phyloP scores from a whole-genome alignment of 2,329 filamentous ascomycete genomes.

The Fusarium sp. region DNA sequence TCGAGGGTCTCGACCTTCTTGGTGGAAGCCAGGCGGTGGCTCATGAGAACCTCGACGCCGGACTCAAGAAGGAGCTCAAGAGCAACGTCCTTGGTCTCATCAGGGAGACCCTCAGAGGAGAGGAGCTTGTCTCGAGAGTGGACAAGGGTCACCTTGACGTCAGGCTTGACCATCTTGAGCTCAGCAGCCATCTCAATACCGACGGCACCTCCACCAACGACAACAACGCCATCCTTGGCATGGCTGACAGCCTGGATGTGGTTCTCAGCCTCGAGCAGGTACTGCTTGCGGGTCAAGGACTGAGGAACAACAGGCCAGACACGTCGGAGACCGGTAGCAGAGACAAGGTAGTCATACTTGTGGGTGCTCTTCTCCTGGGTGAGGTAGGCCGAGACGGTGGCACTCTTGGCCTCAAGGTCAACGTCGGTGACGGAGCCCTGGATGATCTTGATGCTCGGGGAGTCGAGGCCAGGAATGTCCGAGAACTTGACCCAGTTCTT shows the following conservation, averaged over 20 bases:
- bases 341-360: slow-evolving; percentile 77
- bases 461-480: slow-evolving; percentile 71
- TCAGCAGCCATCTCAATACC: slow-evolving; percentile 85
- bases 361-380: slow-evolving; percentile 55
- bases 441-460: slow-evolving; percentile 67
- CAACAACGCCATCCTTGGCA: slow-evolving; percentile 66
- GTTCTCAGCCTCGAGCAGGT: slow-evolving; percentile 65
- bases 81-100: slow-evolving; percentile 70
- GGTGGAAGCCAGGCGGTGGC: slow-evolving; percentile 62
- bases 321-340: slow-evolving; percentile 72
- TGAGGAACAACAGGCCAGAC: slow-evolving; percentile 77
- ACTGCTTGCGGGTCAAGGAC: slow-evolving; percentile 66
- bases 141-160: slow-evolving; percentile 72
- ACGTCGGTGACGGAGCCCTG: slow-evolving; percentile 70
- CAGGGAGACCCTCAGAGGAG: slow-evolving; percentile 74
- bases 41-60: slow-evolving; percentile 71
- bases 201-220: slow-evolving; percentile 80
- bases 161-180: slow-evolving; percentile 71
- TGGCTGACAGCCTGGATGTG: slow-evolving; percentile 65
- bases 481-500: slow-evolving; percentile 75
- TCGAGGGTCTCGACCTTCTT: slow-evolving; percentile 56
- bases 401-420: slow-evolving; percentile 66
- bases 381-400: slow-evolving; percentile 60
- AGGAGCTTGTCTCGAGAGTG: slow-evolving; percentile 75
- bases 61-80: slow-evolving; percentile 65